Base-by-base conservation (phyloP, 176 grass and related monocot genomes). In the Hordeum vulgare region DNA sequence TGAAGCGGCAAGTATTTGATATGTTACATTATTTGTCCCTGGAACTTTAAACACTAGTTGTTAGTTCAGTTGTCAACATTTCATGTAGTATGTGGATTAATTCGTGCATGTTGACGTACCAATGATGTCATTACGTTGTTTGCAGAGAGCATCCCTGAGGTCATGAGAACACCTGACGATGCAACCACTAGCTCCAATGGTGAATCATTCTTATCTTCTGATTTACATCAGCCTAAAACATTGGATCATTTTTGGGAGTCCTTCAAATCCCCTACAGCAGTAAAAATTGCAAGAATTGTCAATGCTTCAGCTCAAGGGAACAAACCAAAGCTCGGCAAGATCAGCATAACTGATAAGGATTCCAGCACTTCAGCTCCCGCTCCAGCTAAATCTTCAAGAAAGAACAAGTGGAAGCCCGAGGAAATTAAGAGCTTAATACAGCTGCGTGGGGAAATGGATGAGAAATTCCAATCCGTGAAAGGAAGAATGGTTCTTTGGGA, bases 401-500 rank as follows among this genome's bases (percentile, higher is more conserved):
- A 89, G 80, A 97, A 94, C 81, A 93, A 90, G 80, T 99, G 96
- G 96, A 99, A 90, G 76, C 93, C 96, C 49, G 96, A 96, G 75
- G 96, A 99, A 85, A 93, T 99, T 71, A 89, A 84, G 63, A 88
- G 65, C 78, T 86, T 99, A 60, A 93, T 99, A 85, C 83, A 92
- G 79, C 65, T 94, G 71, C 91, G 96, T 21, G 89, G 79, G 29
- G 89, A 90, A 71, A 89, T 99, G 80, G 80, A 96, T 74, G 89
- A 90, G 14, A 92, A 92, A 84, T 99, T 99, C 84, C 93, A 82
- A 80, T 85, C 40, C 31, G 81, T 89, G 71, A 99, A 99, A 91
- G 91, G 89, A 59, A 96, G 93, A 87, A 99, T 99, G 96, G 77
- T 87, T 74, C 91, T 99, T 35, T 99, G 96, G 96, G 93, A 96